Evolutionary conservation across 192 early-diverging fungal species (phyloP), one percentile per base, ranked within the genome.

Genomic region (Podila epigama): DNA sequence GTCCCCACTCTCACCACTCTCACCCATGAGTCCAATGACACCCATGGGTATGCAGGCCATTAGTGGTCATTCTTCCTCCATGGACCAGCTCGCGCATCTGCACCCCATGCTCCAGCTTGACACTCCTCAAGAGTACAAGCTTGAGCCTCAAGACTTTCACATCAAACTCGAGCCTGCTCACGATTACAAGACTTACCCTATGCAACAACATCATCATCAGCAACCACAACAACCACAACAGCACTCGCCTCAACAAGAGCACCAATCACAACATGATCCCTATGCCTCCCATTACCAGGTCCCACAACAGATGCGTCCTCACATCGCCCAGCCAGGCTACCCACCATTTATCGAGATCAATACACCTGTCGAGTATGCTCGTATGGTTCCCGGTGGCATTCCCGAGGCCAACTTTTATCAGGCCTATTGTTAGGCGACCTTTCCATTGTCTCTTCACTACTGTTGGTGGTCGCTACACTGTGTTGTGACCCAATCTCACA

Each of bases 11-110:
- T 54, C 52, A 12, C 73, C 73, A 34, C 35, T 77, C n/a, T 68
- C 73, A 12, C 72, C 72, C n/a, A 52, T 68, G 60, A 63, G 60
- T 0, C 73, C 73, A 0, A 29, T 77, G 28, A 77, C 73, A 20
- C 73, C 73, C 39, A 60, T 77, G 66, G 36, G 29, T 13, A 31
- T 27, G 52, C 28, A 44, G 6, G 41, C 42, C 18, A 68, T 75
- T 59, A 34, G 56, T n/a, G n/a, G n/a, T n/a, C n/a, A n/a, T 16
- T 7, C 58, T 33, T 61, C 60, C 53, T 37, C 62, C 4, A 68
- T 77, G 60, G 63, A 66, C 16, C 41, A 63, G 2, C 25, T 75
- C 51, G 58, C 62, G 6, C 58, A 69, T 22, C 39, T 56, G 3
- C 68, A 70, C 29, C 68, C 68, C 6, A 59, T 73, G 37, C 42